Evolutionary conservation across 768 basidiomycete genomes (phyloP).

Genomic region (Mycena metata): DNA sequence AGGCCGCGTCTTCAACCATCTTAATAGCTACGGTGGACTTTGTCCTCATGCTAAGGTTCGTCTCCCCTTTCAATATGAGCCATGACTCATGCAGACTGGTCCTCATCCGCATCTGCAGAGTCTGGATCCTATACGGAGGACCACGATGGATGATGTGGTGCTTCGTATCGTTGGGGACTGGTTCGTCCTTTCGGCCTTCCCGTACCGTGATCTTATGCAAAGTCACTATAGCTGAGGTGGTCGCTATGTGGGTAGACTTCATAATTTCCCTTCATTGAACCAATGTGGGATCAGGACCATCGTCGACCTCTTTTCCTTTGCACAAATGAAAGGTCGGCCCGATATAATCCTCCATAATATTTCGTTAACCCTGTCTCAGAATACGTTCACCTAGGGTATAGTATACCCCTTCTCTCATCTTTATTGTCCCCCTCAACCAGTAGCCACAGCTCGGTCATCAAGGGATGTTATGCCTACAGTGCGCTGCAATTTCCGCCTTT

Average conservation of each 20-base stretch:
- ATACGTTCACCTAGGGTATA: slow-evolving; percentile 25
- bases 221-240: background rate
- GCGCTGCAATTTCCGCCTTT: background rate
- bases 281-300: background rate
- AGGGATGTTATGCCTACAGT: slow-evolving; percentile 29
- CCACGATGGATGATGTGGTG: slow-evolving; percentile 12
- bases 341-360: background rate
- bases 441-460: slow-evolving; percentile 2
- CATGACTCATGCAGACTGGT: background rate
- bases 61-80: background rate
- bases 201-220: background rate
- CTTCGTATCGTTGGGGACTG: background rate
- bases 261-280: background rate
- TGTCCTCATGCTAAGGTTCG: slow-evolving; percentile 18
- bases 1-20: slow-evolving; percentile 7
- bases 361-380: background rate
- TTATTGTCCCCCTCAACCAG: background rate
- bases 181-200: background rate
- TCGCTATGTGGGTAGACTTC: slow-evolving; percentile 1
- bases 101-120: background rate
- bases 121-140: slow-evolving; percentile 16
- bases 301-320: slow-evolving; percentile 10
- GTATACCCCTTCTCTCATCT: background rate
- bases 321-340: slow-evolving; percentile 6
- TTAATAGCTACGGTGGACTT: slow-evolving; percentile 18